Percentiles rank a stretch among this genome's conserved stretches.
Conservation (phyloP, 257 asterid species). For the Coffea eugenioides region DNA sequence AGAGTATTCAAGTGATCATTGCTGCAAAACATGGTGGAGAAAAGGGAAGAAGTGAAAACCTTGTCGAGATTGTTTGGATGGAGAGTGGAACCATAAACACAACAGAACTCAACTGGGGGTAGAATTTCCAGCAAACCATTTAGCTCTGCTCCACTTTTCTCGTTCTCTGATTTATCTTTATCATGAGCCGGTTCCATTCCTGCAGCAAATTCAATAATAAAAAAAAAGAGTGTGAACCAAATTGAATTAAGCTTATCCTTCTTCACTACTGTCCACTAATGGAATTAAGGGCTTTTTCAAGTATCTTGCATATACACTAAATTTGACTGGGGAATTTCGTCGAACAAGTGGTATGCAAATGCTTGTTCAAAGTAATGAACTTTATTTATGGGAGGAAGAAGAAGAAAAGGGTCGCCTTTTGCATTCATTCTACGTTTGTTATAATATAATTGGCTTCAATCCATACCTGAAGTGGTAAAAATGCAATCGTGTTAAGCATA, state of each 20-base stretch:
- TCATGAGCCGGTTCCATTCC: slow-evolving; percentile 16
- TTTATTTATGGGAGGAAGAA: neutral
- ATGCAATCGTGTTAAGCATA: neutral
- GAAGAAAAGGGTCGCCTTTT: too few species aligned
- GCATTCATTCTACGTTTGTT: neutral
- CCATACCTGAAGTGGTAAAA: neutral
- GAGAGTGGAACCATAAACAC: slow-evolving; percentile 79
- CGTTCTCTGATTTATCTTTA: slow-evolving; percentile 39
- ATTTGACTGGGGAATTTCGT: slow-evolving; percentile 29
- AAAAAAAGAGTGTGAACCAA: too few species aligned
- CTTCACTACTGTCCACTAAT: neutral
- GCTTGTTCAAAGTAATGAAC: neutral
- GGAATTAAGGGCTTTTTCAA: neutral
- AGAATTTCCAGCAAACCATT: slow-evolving; percentile 49
- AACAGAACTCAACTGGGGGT: slow-evolving; percentile 82
- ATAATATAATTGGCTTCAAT: too few species aligned
- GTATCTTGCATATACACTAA: neutral
- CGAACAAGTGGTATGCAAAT: slow-evolving; percentile 23
- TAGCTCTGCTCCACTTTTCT: slow-evolving; percentile 10
- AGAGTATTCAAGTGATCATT: neutral
- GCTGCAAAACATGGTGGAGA: neutral
- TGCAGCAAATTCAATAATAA: neutral
- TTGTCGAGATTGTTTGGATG: slow-evolving; percentile 77
- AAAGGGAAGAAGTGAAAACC: slow-evolving; percentile 32
- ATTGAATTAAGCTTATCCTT: neutral